phyloP scores from a whole-genome alignment of 345 rosid genomes.

The Ceriops tagal region DNA sequence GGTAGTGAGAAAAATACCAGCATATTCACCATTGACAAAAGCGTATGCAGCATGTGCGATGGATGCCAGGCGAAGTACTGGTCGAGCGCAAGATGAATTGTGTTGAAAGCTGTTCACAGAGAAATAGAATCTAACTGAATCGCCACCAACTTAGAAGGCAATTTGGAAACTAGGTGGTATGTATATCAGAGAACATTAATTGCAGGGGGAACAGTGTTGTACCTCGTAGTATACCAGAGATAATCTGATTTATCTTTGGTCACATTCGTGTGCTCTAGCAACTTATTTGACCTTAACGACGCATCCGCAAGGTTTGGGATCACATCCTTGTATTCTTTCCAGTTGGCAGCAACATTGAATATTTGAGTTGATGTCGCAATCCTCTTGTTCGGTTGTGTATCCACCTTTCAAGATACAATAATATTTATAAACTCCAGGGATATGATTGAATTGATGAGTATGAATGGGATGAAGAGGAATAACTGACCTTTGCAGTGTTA shows the following conservation, averaged over 20 bases:
- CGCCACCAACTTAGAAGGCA: too few relatives aligned
- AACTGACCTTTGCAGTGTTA: slow-evolving; percentile 64
- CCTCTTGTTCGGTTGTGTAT: slow-evolving; percentile 42
- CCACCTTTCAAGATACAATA: slow-evolving; percentile 35
- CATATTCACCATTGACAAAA: slow-evolving; percentile 19
- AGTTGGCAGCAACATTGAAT: slow-evolving; percentile 34
- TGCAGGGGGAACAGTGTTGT: neutral
- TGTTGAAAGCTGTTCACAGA: slow-evolving; percentile 41
- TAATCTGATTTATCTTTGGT: slow-evolving; percentile 27
- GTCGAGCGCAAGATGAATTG: slow-evolving; percentile 42
- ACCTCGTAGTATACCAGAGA: slow-evolving; percentile 23
- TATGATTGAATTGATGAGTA: too few relatives aligned
- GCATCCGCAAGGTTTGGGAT: slow-evolving; percentile 32
- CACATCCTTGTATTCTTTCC: slow-evolving; percentile 57
- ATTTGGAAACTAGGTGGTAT: neutral
- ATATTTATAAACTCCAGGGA: neutral
- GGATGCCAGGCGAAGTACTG: slow-evolving; percentile 21
- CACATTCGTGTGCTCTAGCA: slow-evolving; percentile 19
- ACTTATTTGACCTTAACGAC: slow-evolving; percentile 1
- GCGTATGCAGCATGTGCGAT: slow-evolving; percentile 21
- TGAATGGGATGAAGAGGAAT: neutral
- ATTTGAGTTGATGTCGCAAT: slow-evolving; percentile 29
- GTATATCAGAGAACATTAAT: too few relatives aligned
- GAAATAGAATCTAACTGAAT: neutral
- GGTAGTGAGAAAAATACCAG: slow-evolving; percentile 9